Percentiles rank a stretch among this genome's conserved stretches.
Conservation (phyloP, 305 asterid species). For the Solanum hybrid region DNA sequence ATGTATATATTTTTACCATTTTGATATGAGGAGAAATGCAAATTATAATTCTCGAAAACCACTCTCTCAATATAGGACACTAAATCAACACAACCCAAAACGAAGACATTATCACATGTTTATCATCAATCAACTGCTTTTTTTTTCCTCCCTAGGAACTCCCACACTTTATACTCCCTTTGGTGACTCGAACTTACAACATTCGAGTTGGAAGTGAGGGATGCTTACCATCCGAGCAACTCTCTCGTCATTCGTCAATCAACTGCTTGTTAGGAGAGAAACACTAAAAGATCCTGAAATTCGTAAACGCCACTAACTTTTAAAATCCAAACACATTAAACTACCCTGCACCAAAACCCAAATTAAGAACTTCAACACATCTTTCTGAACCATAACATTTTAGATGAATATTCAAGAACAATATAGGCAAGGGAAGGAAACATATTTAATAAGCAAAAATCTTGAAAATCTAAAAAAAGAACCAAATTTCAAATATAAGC, state of each 20-base stretch:
- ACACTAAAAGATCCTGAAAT: neutral
- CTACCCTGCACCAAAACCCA: neutral
- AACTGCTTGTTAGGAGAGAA: neutral
- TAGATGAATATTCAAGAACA: neutral
- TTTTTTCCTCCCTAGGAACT: no score
- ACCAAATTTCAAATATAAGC: neutral
- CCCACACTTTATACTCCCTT: no score
- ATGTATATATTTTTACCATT: neutral
- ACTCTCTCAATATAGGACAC: neutral
- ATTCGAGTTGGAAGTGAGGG: neutral
- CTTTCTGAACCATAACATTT: neutral
- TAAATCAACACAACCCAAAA: neutral
- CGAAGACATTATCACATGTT: neutral
- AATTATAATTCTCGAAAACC: neutral
- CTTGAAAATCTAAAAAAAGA: neutral
- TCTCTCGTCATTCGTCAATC: neutral
- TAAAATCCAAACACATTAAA: neutral
- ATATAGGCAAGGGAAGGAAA: neutral
- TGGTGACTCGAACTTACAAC: neutral
- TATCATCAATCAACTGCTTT: neutral
- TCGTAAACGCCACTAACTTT: neutral
- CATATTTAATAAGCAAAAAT: neutral
- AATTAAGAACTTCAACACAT: neutral
- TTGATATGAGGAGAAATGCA: neutral
- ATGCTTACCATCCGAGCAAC: neutral